A percentile compares a stretch with the other conserved stretches of the same genome.
These are phyloP conservation scores for Phytophthora crassamura DNA, from an alignment of 352 stramenopile species.

Conservation along the genomic window DNA sequence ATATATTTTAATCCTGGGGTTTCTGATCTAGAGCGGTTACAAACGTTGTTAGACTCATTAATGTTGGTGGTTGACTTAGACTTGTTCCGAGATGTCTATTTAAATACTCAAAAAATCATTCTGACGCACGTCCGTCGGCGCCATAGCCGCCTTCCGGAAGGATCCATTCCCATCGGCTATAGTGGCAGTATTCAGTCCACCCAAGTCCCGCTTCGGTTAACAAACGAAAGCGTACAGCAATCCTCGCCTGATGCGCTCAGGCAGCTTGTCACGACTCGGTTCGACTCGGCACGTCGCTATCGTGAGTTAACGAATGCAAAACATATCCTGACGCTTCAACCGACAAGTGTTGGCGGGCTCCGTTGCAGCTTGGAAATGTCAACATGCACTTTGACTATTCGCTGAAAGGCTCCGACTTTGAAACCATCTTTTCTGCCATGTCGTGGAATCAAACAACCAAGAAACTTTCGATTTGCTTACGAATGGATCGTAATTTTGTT, in stretches of 20 bases:
- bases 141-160: too few relatives aligned
- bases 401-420: background rate
- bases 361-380: background rate
- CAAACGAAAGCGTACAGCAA: background rate
- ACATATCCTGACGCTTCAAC: background rate
- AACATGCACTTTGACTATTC: background rate
- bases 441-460: background rate
- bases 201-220: background rate
- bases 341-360: background rate
- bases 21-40: too few relatives aligned
- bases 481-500: background rate
- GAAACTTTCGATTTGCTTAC: background rate
- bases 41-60: too few relatives aligned
- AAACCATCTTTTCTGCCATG: background rate
- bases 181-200: too few relatives aligned
- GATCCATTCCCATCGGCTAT: too few relatives aligned
- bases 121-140: too few relatives aligned
- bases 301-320: background rate
- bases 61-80: too few relatives aligned
- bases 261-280: background rate
- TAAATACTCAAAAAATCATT: too few relatives aligned
- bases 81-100: too few relatives aligned
- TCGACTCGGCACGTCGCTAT: background rate
- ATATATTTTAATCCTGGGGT: too few relatives aligned
- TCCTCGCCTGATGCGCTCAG: background rate